Evolutionary conservation across 345 rosid species (phyloP), one percentile per base, ranked within the genome.

Genomic region (Acer negundo): DNA sequence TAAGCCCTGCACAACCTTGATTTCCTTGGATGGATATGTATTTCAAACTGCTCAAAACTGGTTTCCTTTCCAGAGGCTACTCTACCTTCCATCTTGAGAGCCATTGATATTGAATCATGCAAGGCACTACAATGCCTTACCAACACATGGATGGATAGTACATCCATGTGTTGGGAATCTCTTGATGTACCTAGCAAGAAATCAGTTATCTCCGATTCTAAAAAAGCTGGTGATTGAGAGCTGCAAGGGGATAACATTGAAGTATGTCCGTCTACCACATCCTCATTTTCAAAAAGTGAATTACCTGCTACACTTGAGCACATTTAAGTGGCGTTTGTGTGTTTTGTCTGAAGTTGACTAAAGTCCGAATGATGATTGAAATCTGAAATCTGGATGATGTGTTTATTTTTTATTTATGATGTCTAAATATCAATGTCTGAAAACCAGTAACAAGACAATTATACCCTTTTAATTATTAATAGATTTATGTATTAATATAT

Each of bases 41-140:
- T 75, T 66, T 38, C 10, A 35, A 38, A 74, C 20, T 79, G 78
- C 69, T n/a, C 62, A 35, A 20, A 53, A 59, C 40, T 55, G n/a
- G 66, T 38, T 58, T 20, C 13, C 20, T 59, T 72, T 72, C 67
- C 75, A 20, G 38, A 38, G 11, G 40, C 70, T 38, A 40, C 11
- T 51, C 68, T 75, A 23, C 79, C 73, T 3, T 55, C 62, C 40
- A 55, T 13, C 67, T 51, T 78, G 31, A 67, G 1, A 28, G 26
- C 0, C 16, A 23, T 58, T 42, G 3, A 4, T 16, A 78, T 73
- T 23, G 7, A 3, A 10, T 0, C 1, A 3, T 73, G 67, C 10
- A 0, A 73, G 10, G 42, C 68, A 23, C 15, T 73, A 19, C 16
- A 62, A 73, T 44, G 68, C 59, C 63, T 73, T 15, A 26, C 59